A percentile compares a stretch with the other conserved stretches of the same genome.
These are phyloP conservation scores for Paecilomyces variotii DNA, from an alignment of 2,329 filamentous ascomycete genomes.

Conservation along the genomic window DNA sequence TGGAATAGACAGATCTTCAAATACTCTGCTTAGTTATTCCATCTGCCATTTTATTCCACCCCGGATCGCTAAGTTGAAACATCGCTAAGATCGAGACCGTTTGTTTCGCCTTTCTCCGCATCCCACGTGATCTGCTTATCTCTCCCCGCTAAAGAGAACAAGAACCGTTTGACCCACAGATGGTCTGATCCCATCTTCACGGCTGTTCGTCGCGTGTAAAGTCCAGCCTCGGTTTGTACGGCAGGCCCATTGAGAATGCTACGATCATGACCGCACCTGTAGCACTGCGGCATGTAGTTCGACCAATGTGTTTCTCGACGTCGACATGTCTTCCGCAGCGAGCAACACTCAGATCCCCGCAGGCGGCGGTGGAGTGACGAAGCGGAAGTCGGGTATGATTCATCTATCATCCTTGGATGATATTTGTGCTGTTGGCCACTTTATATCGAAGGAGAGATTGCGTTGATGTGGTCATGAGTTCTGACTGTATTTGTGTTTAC, in stretches of 20 bases:
- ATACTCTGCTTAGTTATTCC: too few species aligned
- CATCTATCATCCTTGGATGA: neutral
- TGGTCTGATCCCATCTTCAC: neutral
- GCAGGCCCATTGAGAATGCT: neutral
- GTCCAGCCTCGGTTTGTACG: neutral
- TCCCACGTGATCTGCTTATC: neutral
- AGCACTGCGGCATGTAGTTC: neutral
- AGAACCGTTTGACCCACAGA: neutral
- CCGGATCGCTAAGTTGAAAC: neutral
- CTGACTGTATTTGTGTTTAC: neutral
- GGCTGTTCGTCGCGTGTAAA: neutral
- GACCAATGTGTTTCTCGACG: conserved; percentile 7
- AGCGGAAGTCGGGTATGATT: conserved; percentile 30
- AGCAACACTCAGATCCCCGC: conserved; percentile 23
- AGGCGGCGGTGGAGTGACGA: conserved; percentile 29
- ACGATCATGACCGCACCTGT: neutral
- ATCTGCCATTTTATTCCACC: too few species aligned
- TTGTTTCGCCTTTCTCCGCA: neutral
- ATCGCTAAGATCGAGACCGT: neutral
- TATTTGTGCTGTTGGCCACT: neutral
- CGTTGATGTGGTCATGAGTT: neutral
- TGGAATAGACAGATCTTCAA: too few species aligned
- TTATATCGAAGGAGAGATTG: too few species aligned
- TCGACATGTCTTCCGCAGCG: conserved; percentile 29
- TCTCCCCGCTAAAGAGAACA: neutral